phyloP scores from a whole-genome alignment of 2,329 filamentous ascomycete species.

The Gnomoniopsis sp. region DNA sequence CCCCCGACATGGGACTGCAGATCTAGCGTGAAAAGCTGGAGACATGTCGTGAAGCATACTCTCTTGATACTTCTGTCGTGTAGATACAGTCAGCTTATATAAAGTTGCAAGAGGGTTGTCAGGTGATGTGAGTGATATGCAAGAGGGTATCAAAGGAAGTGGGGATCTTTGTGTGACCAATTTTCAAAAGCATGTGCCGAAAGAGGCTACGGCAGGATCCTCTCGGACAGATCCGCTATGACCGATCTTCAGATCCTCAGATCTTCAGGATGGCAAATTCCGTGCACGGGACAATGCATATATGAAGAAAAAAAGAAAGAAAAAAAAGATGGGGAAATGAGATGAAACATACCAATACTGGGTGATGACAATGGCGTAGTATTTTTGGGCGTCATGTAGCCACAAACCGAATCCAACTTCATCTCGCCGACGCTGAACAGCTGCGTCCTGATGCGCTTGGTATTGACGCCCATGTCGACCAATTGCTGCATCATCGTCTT shows the following conservation, averaged over 20 bases:
- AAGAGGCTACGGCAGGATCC: background rate
- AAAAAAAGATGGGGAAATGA: background rate
- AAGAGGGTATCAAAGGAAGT: background rate
- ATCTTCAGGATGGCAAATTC: background rate
- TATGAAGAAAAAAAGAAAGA: background rate
- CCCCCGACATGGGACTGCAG: background rate
- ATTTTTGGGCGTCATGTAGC: constrained; percentile 3
- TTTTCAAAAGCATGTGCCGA: background rate
- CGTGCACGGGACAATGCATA: background rate
- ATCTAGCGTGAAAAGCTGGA: background rate
- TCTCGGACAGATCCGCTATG: background rate
- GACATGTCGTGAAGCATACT: constrained; percentile 7
- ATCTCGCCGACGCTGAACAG: constrained; percentile 38
- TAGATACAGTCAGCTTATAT: background rate
- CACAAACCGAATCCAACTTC: constrained; percentile 15
- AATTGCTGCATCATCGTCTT: constrained; percentile 38
- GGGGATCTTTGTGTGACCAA: background rate
- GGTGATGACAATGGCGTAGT: constrained; percentile 16
- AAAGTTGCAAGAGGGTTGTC: background rate
- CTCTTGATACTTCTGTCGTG: background rate
- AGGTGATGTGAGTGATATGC: background rate
- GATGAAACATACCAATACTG: constrained; percentile 10
- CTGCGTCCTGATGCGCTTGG: constrained; percentile 34
- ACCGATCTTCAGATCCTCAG: background rate
- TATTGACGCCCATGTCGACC: constrained; percentile 31